Conservation (phyloP, 2,329 filamentous ascomycete genomes). For the Alternaria sp. region DNA sequence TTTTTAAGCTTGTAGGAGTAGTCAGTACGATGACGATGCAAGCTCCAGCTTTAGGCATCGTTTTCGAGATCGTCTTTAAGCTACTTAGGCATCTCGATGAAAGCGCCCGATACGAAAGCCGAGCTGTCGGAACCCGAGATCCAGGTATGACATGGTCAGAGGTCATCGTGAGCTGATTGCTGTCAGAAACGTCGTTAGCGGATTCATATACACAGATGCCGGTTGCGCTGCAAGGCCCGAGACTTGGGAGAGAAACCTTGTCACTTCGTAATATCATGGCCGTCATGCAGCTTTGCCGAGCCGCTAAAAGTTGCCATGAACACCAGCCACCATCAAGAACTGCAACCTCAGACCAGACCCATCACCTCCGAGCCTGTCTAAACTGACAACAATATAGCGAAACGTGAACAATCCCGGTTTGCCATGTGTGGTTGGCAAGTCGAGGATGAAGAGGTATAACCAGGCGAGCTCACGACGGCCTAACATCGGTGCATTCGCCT, state of each 20-base stretch:
- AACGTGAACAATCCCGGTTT: neutral
- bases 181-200: neutral
- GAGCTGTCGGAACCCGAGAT: neutral
- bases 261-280: neutral
- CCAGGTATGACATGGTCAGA: neutral
- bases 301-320: neutral
- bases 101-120: neutral
- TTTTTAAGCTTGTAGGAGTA: neutral
- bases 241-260: neutral
- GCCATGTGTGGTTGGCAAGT: neutral
- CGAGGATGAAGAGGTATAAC: neutral
- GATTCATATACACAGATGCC: neutral
- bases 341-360: neutral
- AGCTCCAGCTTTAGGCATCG: neutral
- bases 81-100: neutral
- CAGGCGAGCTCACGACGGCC: neutral
- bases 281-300: neutral
- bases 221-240: neutral
- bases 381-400: neutral
- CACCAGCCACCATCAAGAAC: neutral
- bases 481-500: neutral
- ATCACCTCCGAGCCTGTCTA: neutral
- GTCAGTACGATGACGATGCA: neutral
- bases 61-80: neutral
- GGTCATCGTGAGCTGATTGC: neutral